Evolutionary conservation across 352 stramenopile genomes (phyloP).

Genomic region (Pythium rhizo-oryzae): DNA sequence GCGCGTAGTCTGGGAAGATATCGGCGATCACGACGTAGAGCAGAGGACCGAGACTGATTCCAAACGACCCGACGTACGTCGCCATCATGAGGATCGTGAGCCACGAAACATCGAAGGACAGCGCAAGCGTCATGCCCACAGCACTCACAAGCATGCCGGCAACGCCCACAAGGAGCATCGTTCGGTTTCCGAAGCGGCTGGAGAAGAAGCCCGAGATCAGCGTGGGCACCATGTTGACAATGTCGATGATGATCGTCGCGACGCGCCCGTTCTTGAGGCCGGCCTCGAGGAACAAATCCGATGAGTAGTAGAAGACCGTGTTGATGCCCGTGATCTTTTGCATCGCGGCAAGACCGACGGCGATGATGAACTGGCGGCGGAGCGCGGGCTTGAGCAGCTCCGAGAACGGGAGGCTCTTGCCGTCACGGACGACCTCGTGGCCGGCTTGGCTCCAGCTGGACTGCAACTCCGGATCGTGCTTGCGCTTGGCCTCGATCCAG

Average conservation of each 20-base stretch:
- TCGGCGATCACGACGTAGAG: conserved; percentile 61
- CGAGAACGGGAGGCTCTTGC: conserved; percentile 25
- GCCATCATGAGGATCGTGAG: conserved; percentile 61
- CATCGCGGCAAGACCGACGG: conserved; percentile 39
- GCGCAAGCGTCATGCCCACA: conserved; percentile 54
- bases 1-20: conserved; percentile 60
- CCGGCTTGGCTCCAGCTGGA: conserved; percentile 16
- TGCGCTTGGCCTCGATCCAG: conserved; percentile 36
- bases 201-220: conserved; percentile 41
- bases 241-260: conserved; percentile 42
- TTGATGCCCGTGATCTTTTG: conserved; percentile 71
- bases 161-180: conserved; percentile 49
- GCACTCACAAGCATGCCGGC: conserved; percentile 47
- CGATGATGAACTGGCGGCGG: conserved; percentile 45
- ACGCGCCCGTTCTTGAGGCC: conserved; percentile 44
- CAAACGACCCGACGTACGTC: conserved; percentile 62
- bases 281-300: conserved; percentile 40
- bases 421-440: conserved; percentile 17
- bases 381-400: conserved; percentile 42
- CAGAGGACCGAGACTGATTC: conserved; percentile 65
- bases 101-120: conserved; percentile 36
- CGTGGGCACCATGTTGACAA: conserved; percentile 47
- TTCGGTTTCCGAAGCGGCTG: conserved; percentile 50
- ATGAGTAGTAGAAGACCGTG: conserved; percentile 58
- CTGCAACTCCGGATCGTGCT: conserved; percentile 31